Base-by-base conservation (phyloP, 1,284 basidiomycete species). In the Phaffia rhodozyma region DNA sequence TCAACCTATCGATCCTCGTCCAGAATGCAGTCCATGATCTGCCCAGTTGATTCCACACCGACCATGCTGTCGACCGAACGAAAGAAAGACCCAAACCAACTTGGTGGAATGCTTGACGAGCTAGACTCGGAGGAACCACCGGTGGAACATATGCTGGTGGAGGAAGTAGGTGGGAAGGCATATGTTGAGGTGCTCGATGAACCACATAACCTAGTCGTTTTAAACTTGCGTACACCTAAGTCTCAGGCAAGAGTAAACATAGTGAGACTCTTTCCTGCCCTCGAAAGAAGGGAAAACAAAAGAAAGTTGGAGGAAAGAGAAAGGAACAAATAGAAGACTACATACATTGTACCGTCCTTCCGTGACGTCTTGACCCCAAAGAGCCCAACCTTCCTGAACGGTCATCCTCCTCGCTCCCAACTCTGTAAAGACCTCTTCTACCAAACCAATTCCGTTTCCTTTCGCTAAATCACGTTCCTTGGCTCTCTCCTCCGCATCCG, bases 331-430 rank as follows among this genome's bases (percentile, higher is more conserved):
- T 11, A 5, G 34, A 50, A n/a, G 7, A 16, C 23, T 7, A 0
- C 59, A 53, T 21, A 61, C 60, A 3, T 54, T 55, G 25, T 56
- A 65, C 27, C 49, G 30, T 23, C 63, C 64, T 11, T 48, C 60
- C 7, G 49, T 55, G 11, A 61, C 27, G 21, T 66, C 60, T 21
- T 61, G 43, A 1, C 55, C 64, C 60, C 63, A 65, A 18, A 90
- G 76, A 0, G 86, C 88, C 43, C 93, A 73, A 30, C 82, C 84
- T 61, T 90, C 86, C 51, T 75, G 79, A 4, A 93, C 89, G 61
- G 84, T 86, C 87, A 97, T 91, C 71, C 97, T 90, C 68, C 96
- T 86, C 1, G 92, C 87, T 43, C 84, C 86, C 82, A 91, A 88
- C 0, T 89, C 84, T 0, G 81, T 79, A 23, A 85, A 86, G 43